Evolutionary conservation across 257 asterid species (phyloP).

Genomic region (Salvia rosmarinus): DNA sequence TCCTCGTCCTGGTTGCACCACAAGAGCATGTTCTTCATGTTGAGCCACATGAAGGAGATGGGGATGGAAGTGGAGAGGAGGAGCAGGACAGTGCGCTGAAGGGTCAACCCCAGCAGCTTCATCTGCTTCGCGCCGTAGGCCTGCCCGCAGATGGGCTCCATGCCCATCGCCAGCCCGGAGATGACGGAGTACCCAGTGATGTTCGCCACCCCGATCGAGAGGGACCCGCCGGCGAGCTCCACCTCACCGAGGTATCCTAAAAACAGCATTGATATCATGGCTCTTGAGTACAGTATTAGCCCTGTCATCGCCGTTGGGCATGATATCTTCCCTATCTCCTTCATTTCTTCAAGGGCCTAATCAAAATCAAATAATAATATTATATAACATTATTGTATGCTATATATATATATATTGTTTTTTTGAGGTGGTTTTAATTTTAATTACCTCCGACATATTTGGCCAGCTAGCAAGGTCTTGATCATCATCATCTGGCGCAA

Average conservation of each 20-base stretch:
- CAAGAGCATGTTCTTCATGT: constrained; percentile 68
- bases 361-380: neutral
- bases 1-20: constrained; percentile 86
- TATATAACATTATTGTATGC: too few species aligned
- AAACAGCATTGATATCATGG: constrained; percentile 95
- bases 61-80: constrained; percentile 76
- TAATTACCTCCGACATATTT: constrained; percentile 60
- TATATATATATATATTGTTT: neutral
- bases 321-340: constrained; percentile 80
- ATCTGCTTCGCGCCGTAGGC: constrained; percentile 90
- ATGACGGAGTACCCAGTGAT: constrained; percentile 96
- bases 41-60: constrained; percentile 81
- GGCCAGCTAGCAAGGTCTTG: constrained; percentile 78
- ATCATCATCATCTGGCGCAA: constrained; percentile 37
- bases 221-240: constrained; percentile 90
- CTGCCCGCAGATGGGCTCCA: constrained; percentile 98
- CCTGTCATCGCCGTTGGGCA: constrained; percentile 87
- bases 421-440: neutral
- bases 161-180: constrained; percentile 96
- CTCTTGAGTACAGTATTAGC: constrained; percentile 71
- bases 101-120: constrained; percentile 83
- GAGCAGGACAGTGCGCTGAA: constrained; percentile 84
- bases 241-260: constrained; percentile 92
- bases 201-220: constrained; percentile 91
- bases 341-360: constrained; percentile 78